These are phyloP conservation scores for Trichoderma arundinaceum DNA, from an alignment of 2,329 filamentous ascomycete genomes.

Conservation along the genomic window DNA sequence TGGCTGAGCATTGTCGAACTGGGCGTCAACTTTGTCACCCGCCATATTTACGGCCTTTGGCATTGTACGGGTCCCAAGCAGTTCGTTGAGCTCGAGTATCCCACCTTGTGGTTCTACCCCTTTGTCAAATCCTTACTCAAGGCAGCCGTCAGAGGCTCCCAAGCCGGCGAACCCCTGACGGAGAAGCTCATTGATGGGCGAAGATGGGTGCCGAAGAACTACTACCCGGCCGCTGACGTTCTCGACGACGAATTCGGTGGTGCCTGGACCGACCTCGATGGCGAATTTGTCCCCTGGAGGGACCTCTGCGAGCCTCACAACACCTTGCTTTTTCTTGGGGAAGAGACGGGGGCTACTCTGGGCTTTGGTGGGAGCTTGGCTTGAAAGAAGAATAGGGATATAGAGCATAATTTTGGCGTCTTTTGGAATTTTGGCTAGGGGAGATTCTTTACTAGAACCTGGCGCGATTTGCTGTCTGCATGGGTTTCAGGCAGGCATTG, in stretches of 20 bases:
- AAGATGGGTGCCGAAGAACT: conserved; percentile 38
- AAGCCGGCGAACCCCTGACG: conserved; percentile 37
- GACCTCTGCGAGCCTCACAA: conserved; percentile 40
- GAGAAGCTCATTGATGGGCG: conserved; percentile 42
- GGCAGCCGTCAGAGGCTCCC: conserved; percentile 39
- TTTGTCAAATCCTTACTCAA: conserved; percentile 42
- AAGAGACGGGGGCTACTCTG: conserved; percentile 21
- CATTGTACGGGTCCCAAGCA: conserved; percentile 50
- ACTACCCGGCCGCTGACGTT: conserved; percentile 31
- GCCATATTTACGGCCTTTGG: conserved; percentile 46
- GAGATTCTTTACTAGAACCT: not conserved
- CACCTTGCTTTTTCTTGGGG: conserved; percentile 38
- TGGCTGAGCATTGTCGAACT: conserved; percentile 45
- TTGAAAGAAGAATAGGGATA: not conserved
- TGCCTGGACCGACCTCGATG: conserved; percentile 36
- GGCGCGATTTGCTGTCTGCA: not conserved
- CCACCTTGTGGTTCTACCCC: conserved; percentile 48
- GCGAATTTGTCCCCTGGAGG: conserved; percentile 39
- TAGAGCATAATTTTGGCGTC: not conserved
- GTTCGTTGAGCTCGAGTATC: conserved; percentile 42
- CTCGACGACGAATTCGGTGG: conserved; percentile 37
- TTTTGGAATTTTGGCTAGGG: not conserved
- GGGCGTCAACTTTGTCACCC: conserved; percentile 47
- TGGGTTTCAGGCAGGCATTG: not conserved
- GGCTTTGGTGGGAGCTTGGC: not conserved